These are phyloP conservation scores for Gossypium lobatum DNA, from an alignment of 441 rosid species.

Conservation along the genomic window DNA sequence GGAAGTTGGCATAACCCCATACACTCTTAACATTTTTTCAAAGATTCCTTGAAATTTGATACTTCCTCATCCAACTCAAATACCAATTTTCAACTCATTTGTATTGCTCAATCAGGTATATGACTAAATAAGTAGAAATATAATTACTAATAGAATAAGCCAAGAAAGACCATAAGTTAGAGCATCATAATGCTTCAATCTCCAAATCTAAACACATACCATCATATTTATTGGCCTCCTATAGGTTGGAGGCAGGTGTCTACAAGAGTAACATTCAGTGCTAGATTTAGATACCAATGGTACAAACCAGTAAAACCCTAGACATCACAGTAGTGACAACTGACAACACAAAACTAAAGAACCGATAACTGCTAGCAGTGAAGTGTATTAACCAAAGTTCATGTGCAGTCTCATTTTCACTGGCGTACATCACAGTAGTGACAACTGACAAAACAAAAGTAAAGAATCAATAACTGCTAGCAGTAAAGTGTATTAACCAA, in stretches of 20 bases:
- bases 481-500: not conserved
- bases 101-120: conserved; percentile 1
- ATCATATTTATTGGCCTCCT: not conserved
- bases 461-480: not conserved
- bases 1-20: not conserved
- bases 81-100: not conserved
- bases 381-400: not conserved
- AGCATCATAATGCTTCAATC: not conserved
- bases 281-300: not conserved
- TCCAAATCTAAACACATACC: not conserved
- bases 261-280: not conserved
- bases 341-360: not conserved
- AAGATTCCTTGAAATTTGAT: not conserved
- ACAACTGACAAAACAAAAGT: not conserved
- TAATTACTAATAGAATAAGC: not conserved
- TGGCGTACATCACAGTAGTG: not conserved
- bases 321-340: not conserved
- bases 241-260: not conserved
- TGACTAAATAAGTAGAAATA: not conserved
- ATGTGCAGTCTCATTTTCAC: conserved; percentile 6
- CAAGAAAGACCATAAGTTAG: not conserved
- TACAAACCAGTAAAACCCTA: conserved; percentile 1
- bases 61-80: conserved; percentile 4
- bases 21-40: not conserved
- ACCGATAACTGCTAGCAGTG: not conserved